phyloP scores from a whole-genome alignment of 495 filamentous ascomycete genomes.

The Penicillium psychrofluorescens region DNA sequence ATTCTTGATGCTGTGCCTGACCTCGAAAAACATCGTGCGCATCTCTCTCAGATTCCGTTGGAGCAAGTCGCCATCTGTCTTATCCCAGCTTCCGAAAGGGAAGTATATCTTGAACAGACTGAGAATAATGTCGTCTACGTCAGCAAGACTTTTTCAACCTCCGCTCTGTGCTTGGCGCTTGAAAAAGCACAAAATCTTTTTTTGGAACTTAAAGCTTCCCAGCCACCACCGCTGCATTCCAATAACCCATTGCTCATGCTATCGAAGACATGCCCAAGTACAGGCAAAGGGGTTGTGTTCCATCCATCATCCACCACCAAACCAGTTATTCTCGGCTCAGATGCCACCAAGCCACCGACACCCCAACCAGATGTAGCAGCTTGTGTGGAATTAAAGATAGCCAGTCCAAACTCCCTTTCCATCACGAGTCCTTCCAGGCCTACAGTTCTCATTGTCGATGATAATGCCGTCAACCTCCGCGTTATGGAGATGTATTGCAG shows the following conservation, averaged over 20 bases:
- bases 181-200: too few species aligned
- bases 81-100: background rate
- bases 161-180: too few species aligned
- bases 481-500: conserved; percentile 10
- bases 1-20: conserved; percentile 1
- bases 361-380: background rate
- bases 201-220: too few species aligned
- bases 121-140: conserved; percentile 1
- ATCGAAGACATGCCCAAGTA: too few species aligned
- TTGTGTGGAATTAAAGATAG: background rate
- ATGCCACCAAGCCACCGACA: too few species aligned
- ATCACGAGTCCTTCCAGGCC: background rate
- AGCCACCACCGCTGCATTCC: too few species aligned
- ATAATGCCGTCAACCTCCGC: conserved; percentile 10
- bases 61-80: conserved; percentile 10
- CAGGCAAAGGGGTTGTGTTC: too few species aligned
- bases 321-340: too few species aligned
- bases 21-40: background rate
- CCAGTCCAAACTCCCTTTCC: background rate
- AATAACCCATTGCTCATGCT: too few species aligned
- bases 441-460: conserved; percentile 7
- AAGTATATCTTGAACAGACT: background rate
- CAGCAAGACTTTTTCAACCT: background rate
- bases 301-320: too few species aligned
- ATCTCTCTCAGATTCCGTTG: background rate